Evolutionary conservation across 2,329 filamentous ascomycete genomes (phyloP), one percentile per base, ranked within the genome.

Genomic region (Fusarium illudens): DNA sequence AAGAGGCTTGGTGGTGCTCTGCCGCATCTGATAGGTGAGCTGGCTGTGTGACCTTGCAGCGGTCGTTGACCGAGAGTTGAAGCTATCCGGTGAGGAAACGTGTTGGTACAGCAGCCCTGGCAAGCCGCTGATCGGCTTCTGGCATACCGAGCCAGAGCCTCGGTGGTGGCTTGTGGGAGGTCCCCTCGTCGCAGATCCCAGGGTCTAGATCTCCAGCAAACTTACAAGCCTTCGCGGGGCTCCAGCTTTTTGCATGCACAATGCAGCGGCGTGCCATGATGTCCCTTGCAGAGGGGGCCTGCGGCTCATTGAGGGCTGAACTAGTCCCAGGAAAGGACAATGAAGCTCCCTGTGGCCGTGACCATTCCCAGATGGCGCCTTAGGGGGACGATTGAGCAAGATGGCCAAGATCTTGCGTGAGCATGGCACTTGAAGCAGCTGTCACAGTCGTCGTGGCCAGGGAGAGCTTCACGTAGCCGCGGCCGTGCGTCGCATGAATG

Each of bases 221-320:
- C 68, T 62, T 71, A 56, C 62, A 70, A 69, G 70, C 68, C 64
- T 71, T 63, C 65, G 68, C 59, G 68, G 71, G 71, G 71, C 71
- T 73, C 70, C 68, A 71, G 66, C 68, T 74, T 73, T 73, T 62
- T 62, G 49, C 67, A 73, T 71, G 61, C 63, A 58, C 69, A 68
- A 58, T 69, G 64, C 60, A 65, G 64, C 58, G 53, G 48, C 52
- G 48, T 59, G 51, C 59, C 60, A 65, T 65, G 54, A 61, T 72
- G 65, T 59, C 62, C 71, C 71, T 71, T 74, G 68, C 71, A 71
- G 70, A 36, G 58, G 60, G n/a, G 39, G 56, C 49, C 61, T 73
- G 71, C 65, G 71, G 71, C 71, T 73, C 67, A 63, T 60, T 62
- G 58, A 60, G 19, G 51, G 22, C 48, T 60, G 25, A 37, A 32